Percentiles rank a stretch among this genome's conserved stretches.
Evolutionary conservation across 2,329 filamentous ascomycete species (phyloP).

Genomic region (Ophiostoma perfectum): DNA sequence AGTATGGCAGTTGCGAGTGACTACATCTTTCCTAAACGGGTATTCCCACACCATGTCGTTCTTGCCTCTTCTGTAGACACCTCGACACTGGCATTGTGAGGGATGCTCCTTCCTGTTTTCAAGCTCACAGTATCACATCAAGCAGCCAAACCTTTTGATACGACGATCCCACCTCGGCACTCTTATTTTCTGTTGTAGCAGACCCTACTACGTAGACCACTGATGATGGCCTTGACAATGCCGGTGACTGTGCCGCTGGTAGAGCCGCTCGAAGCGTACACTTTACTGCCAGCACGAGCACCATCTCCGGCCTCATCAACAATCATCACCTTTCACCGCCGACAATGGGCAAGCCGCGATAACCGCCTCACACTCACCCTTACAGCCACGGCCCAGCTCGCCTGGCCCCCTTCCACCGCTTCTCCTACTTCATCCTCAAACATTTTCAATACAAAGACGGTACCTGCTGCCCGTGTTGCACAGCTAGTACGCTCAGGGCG

Average conservation of each 20-base stretch:
- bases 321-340: slow-evolving; percentile 13
- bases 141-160: no score
- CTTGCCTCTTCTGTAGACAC: neutral
- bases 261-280: no score
- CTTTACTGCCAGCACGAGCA: no score
- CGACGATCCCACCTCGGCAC: neutral
- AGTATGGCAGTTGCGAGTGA: neutral
- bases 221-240: neutral
- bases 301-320: neutral
- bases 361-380: slow-evolving; percentile 17
- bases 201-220: no score
- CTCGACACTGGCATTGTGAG: neutral
- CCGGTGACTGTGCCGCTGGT: neutral
- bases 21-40: neutral
- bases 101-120: neutral
- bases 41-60: neutral
- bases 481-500: slow-evolving; percentile 24
- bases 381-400: slow-evolving; percentile 23
- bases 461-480: slow-evolving; percentile 22
- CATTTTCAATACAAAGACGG: neutral
- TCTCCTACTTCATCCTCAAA: neutral
- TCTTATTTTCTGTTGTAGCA: neutral
- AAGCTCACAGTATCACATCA: no score
- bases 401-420: slow-evolving; percentile 14
- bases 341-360: slow-evolving; percentile 18